Percentiles rank a stretch among this genome's conserved stretches.
These are phyloP conservation scores for Cytospora piceae DNA, from an alignment of 2,329 filamentous ascomycete species.

Conservation along the genomic window DNA sequence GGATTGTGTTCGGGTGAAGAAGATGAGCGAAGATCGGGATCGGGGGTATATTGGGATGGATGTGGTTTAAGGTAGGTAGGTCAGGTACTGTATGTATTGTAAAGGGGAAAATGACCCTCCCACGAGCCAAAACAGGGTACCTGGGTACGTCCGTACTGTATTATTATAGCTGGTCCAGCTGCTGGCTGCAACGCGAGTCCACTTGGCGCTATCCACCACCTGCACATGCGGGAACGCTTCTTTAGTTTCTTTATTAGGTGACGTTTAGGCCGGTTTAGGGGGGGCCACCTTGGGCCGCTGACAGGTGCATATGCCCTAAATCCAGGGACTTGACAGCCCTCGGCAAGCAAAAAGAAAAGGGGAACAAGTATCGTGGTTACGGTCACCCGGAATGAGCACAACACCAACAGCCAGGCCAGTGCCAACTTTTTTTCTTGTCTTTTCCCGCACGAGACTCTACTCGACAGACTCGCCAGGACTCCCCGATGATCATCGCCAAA, in stretches of 20 bases:
- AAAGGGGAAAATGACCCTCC: slow-evolving; percentile 1
- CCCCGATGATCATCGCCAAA: neutral
- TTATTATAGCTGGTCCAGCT: neutral
- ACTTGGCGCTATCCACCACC: neutral
- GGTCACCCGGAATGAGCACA: neutral
- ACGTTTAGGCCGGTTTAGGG: neutral
- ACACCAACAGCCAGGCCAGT: neutral
- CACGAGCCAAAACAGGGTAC: neutral
- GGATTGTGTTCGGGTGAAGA: neutral
- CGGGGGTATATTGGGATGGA: slow-evolving; percentile 4
- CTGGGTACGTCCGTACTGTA: neutral
- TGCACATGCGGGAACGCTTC: neutral
- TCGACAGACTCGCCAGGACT: neutral
- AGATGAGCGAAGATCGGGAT: slow-evolving; percentile 5
- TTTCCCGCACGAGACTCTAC: neutral
- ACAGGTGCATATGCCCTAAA: neutral
- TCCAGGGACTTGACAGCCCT: neutral
- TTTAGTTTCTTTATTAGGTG: neutral
- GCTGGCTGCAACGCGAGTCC: neutral
- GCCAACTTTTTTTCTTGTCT: no score
- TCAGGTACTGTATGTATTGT: slow-evolving; percentile 2
- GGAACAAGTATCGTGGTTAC: neutral
- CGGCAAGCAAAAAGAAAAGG: neutral
- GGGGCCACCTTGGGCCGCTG: neutral
- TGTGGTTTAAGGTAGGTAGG: neutral